phyloP scores from a whole-genome alignment of 164 flowering plant species.

The Umbellularia californica region DNA sequence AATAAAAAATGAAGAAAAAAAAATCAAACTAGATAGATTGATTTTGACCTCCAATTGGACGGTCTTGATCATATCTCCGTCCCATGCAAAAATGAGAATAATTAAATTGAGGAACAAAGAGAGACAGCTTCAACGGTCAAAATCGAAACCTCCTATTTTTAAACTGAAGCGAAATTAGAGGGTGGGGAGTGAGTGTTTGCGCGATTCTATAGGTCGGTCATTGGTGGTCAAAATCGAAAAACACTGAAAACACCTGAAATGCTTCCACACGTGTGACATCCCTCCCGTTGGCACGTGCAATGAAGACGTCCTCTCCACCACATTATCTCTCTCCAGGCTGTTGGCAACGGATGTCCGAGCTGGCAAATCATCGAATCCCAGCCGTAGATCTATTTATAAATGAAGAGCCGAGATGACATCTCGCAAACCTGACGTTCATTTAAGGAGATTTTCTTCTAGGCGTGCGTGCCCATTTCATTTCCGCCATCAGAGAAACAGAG shows the following conservation, averaged over 20 bases:
- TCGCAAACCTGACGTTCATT: background rate
- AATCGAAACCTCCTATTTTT: background rate
- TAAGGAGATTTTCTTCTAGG: background rate
- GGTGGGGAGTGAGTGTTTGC: background rate
- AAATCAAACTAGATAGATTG: too few species aligned
- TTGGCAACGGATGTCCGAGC: constrained; percentile 14
- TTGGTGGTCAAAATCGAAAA: background rate
- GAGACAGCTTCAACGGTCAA: background rate
- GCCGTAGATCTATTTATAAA: background rate
- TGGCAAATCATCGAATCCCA: background rate
- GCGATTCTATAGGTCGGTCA: background rate
- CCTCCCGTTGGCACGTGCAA: constrained; percentile 6
- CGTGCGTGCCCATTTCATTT: background rate
- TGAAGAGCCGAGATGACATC: background rate
- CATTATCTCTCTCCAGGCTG: constrained; percentile 24
- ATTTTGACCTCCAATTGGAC: too few species aligned
- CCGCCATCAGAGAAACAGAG: background rate
- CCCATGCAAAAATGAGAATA: too few species aligned
- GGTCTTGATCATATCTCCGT: too few species aligned
- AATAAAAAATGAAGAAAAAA: too few species aligned
- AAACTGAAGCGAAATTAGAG: background rate
- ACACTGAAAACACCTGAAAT: background rate
- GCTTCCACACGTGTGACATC: constrained; percentile 4
- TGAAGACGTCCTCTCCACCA: constrained; percentile 7
- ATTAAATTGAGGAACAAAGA: background rate